Conservation (phyloP, 352 stramenopile species). For the Phytophthora ramorum region DNA sequence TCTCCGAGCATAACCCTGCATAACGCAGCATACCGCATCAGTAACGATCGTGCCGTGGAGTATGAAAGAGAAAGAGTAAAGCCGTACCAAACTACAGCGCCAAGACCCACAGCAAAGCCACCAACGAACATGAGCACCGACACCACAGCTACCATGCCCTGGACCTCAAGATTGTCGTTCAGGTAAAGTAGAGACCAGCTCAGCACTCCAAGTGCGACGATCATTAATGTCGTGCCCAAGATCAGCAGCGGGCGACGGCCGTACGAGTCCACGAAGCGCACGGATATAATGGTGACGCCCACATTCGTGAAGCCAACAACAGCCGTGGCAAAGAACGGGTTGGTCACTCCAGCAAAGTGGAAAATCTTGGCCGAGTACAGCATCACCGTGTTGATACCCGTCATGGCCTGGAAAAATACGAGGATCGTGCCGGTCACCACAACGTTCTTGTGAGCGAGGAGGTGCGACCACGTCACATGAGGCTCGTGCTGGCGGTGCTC, state of each 20-base stretch:
- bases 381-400: conserved; percentile 93
- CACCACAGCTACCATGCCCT: conserved; percentile 76
- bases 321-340: conserved; percentile 84
- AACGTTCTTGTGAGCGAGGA: conserved; percentile 66
- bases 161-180: conserved; percentile 49
- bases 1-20: conserved; percentile 86
- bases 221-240: conserved; percentile 77
- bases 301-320: conserved; percentile 83
- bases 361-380: conserved; percentile 93
- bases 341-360: conserved; percentile 87
- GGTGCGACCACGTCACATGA: conserved; percentile 55
- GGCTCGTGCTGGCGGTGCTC: conserved; percentile 55
- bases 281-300: conserved; percentile 77
- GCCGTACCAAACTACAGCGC: conserved; percentile 78
- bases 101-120: conserved; percentile 87
- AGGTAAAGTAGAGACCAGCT: conserved; percentile 74
- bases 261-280: conserved; percentile 77
- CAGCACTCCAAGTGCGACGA: conserved; percentile 66
- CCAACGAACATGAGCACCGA: conserved; percentile 83
- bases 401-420: conserved; percentile 89
- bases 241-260: conserved; percentile 80
- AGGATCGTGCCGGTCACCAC: conserved; percentile 67
- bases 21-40: conserved; percentile 7
- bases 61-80: not conserved
- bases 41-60: not conserved